Evolutionary conservation across 2,329 filamentous ascomycete genomes (phyloP).

Genomic region (Ramularia endophylla): DNA sequence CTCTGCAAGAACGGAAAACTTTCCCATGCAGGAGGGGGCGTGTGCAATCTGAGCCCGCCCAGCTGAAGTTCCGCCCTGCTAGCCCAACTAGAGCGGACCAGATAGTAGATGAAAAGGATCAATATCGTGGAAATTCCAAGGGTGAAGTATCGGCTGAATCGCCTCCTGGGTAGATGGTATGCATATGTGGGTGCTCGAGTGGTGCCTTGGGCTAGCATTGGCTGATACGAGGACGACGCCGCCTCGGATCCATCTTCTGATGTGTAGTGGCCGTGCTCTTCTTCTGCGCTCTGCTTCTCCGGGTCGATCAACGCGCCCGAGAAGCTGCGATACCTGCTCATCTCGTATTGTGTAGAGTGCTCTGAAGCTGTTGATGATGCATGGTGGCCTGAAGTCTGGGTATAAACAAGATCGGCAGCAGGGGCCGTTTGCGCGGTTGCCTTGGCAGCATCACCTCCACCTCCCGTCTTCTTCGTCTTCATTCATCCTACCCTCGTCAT

Average conservation of each 20-base stretch:
- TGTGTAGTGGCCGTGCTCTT: slow-evolving; percentile 29
- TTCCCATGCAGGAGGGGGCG: slow-evolving; percentile 73
- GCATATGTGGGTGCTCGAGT: slow-evolving; percentile 25
- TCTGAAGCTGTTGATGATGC: too few species aligned
- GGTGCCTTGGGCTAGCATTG: slow-evolving; percentile 26
- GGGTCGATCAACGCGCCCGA: slow-evolving; percentile 28
- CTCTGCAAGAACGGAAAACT: slow-evolving; percentile 76
- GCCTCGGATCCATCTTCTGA: slow-evolving; percentile 23
- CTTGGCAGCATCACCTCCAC: too few species aligned
- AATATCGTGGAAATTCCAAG: slow-evolving; percentile 63
- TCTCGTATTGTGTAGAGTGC: background rate
- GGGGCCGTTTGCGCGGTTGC: too few species aligned
- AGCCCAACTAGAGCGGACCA: slow-evolving; percentile 49
- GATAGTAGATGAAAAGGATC: slow-evolving; percentile 67
- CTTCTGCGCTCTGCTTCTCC: slow-evolving; percentile 33
- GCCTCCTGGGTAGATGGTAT: slow-evolving; percentile 39
- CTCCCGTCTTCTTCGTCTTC: too few species aligned
- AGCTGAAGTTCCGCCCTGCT: slow-evolving; percentile 51
- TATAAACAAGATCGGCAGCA: too few species aligned
- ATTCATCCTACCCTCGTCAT: too few species aligned
- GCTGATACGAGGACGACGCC: slow-evolving; percentile 23
- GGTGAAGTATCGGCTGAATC: slow-evolving; percentile 74
- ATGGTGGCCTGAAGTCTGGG: too few species aligned
- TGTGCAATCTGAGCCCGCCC: slow-evolving; percentile 45
- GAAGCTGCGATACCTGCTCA: slow-evolving; percentile 27